Conservation (phyloP, 2,329 filamentous ascomycete genomes). For the Beauveria sp. region DNA sequence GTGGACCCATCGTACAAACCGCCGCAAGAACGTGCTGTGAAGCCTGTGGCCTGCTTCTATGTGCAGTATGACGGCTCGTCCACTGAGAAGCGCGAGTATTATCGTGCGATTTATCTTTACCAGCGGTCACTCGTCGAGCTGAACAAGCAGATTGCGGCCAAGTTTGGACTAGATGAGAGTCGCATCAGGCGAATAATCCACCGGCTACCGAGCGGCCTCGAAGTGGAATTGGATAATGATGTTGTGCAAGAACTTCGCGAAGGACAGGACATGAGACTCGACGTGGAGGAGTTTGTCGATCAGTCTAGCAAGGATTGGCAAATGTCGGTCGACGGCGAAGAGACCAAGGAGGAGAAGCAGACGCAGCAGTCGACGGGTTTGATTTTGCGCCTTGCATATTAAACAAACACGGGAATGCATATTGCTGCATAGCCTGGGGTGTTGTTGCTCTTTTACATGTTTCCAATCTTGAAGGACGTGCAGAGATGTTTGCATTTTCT, state of each 20-base stretch:
- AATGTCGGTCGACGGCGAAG: conserved; percentile 48
- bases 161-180: conserved; percentile 71
- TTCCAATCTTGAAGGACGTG: background rate
- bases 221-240: conserved; percentile 86
- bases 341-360: conserved; percentile 25
- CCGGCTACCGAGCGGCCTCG: conserved; percentile 64
- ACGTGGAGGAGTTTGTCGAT: conserved; percentile 46
- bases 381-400: conserved; percentile 16
- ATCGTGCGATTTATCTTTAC: conserved; percentile 80
- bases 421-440: background rate
- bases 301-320: conserved; percentile 51
- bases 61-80: conserved; percentile 51
- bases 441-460: conserved; percentile 1
- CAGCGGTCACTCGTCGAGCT: conserved; percentile 71
- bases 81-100: conserved; percentile 52
- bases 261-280: conserved; percentile 83
- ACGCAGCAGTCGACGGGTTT: conserved; percentile 12
- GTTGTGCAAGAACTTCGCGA: conserved; percentile 76
- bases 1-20: conserved; percentile 83
- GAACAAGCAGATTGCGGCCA: conserved; percentile 62
- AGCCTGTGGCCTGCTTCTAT: conserved; percentile 83
- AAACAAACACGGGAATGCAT: background rate
- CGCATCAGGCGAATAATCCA: conserved; percentile 65
- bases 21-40: conserved; percentile 62
- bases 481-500: background rate